Conservation (phyloP, 83 land plant genomes). For the Picea abies region DNA sequence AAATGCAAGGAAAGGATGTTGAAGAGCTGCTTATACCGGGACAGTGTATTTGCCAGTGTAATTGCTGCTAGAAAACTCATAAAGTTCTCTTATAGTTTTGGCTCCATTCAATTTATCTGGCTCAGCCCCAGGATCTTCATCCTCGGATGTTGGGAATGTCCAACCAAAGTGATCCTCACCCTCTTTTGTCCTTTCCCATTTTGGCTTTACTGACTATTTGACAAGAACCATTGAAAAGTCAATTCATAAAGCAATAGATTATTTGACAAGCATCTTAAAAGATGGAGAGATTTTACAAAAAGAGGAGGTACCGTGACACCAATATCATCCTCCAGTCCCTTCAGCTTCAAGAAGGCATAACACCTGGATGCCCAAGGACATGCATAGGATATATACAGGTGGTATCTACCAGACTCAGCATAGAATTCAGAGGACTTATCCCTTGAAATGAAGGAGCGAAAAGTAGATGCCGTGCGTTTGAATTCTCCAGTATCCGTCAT, state of each 20-base stretch:
- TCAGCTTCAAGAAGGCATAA: slow-evolving; percentile 82
- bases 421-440: slow-evolving; percentile 55
- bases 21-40: slow-evolving; percentile 35
- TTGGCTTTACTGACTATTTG: slow-evolving; percentile 68
- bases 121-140: slow-evolving; percentile 70
- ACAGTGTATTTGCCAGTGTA: slow-evolving; percentile 77
- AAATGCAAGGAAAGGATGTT: too few species aligned
- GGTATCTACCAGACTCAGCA: slow-evolving; percentile 71
- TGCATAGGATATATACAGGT: too few species aligned
- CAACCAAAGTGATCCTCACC: slow-evolving; percentile 82
- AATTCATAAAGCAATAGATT: background rate
- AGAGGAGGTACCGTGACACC: slow-evolving; percentile 48
- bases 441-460: slow-evolving; percentile 58
- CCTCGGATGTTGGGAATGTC: slow-evolving; percentile 62
- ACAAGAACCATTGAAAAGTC: background rate
- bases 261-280: background rate
- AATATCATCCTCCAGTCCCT: slow-evolving; percentile 84
- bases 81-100: slow-evolving; percentile 66
- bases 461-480: slow-evolving; percentile 55
- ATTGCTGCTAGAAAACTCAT: slow-evolving; percentile 71
- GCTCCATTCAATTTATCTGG: slow-evolving; percentile 70
- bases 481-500: slow-evolving; percentile 61
- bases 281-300: too few species aligned
- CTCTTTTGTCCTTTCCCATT: slow-evolving; percentile 77
- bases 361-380: too few species aligned